Base-by-base conservation (phyloP, 768 basidiomycete species). In the Paxillus involutus region DNA sequence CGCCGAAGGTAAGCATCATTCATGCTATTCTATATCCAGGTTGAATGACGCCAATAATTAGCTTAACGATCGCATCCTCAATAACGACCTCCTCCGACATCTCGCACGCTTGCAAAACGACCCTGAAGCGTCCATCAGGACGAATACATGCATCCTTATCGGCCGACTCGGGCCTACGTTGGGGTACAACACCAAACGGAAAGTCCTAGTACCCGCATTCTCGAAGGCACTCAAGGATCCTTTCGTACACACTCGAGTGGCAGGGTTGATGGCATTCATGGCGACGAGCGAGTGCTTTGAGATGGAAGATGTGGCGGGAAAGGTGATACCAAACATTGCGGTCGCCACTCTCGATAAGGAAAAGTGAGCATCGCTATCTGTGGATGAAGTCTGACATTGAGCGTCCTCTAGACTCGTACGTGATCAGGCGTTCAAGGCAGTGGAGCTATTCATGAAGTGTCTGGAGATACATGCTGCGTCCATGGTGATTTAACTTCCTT, bases 131-230 rank as follows among this genome's bases (percentile, higher is more conserved):
- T 95, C 94, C 6, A 98, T 98, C 61, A 83, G 97, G 44, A 98
- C 97, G 14, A 98, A 98, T 63, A 97, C 97, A 0, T 96, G 94
- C 64, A 98, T 99, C 60, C 82, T 98, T 4, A 84, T 99, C 52
- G 96, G 95, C 16, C 83, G 96, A 7, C 78, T 99, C 6, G 94
- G 91, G 0, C 91, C 92, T 0, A 80, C 83, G 2, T 74, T 99
- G 1, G 90, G 91, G 1, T 83, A 88, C 53, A 88, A 93, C 62
- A 97, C 96, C 3, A 93, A 94, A 68, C 84, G 88, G 60, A 98
- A 98, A 65, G 94, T 99, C n/a, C 83, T 99, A 6, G 91, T 98
- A 1, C 94, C 95, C 4, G 97, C 97, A 4, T 98, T 98, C 69
- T 81, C 88, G 4, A 81, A 93, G 43, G 90, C 92, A 2, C 67